Base-by-base conservation (phyloP, 31 red algal species). In the Bonnemaisonia californica region DNA sequence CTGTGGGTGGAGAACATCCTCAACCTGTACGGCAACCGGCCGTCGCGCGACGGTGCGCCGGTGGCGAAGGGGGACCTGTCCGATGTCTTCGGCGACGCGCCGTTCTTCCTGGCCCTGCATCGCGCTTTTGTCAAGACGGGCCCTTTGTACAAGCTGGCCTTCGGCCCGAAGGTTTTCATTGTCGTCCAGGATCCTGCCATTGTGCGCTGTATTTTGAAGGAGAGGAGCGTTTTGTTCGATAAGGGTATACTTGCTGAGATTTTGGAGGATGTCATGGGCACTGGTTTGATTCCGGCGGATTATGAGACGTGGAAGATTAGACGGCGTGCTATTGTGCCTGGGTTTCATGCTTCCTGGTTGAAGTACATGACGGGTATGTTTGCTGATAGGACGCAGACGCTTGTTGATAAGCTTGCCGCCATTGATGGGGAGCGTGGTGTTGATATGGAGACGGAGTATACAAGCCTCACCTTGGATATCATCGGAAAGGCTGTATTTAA, bases 261-360 rank as follows among this genome's bases (percentile, higher is more conserved):
- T 35, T 64, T 95, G 57, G 93, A 95, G 29, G 82, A 86, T 0
- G 83, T 95, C n/a, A 95, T 95, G 93, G 93, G 93, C 28, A 95
- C 81, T 40, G 93, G 93, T 21, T 87, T 95, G 54, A 95, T 95
- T 83, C 93, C 93, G 30, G 93, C 93, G 8, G 93, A 95, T 65
- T 95, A 85, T 62, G 56, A 90, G 23, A 95, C 93, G 2, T 95
- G 93, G 93, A 90, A 91, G 60, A 90, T 84, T 55, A 81, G 93
- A 2, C 70, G 93, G 22, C 67, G 93, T 1, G 93, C 87, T 24
- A 95, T 95, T 45, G 67, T 79, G 9, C 93, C 93, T 3, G 93
- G 79, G 57, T 95, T 95, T 77, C 93, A 95, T 45, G 19, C 62
- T 27, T 62, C 47, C 32, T 95, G 87, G 87, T 45, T 95, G 5